Conservation (phyloP, 106 monocot genomes). For the Dendrobium officinale region DNA sequence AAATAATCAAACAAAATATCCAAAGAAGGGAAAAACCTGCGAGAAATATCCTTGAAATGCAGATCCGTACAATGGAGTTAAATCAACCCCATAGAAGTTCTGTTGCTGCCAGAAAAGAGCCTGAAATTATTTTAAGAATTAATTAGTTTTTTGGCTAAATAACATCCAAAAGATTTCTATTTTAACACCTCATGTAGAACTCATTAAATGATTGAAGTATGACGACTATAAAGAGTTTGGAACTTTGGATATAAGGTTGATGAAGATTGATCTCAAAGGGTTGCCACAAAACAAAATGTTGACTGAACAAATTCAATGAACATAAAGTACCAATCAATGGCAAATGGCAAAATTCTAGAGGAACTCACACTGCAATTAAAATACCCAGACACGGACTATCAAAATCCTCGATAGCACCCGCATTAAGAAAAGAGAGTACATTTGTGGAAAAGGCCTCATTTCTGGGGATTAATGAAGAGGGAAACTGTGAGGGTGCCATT, state of each 20-base stretch:
- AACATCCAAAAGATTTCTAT: no score
- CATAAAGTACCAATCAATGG: neutral
- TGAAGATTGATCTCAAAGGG: neutral
- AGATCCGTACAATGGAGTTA: slow-evolving; percentile 74
- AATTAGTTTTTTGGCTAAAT: neutral
- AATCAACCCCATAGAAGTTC: slow-evolving; percentile 91
- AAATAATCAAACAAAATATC: neutral
- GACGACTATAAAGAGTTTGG: neutral
- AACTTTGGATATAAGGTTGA: neutral
- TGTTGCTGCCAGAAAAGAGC: slow-evolving; percentile 99
- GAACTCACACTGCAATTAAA: neutral
- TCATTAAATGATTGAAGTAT: neutral
- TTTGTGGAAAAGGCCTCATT: neutral
- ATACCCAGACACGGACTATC: neutral
- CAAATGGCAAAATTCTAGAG: neutral
- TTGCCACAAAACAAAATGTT: neutral
- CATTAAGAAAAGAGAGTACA: neutral
- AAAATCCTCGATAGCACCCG: neutral
- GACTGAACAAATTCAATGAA: neutral
- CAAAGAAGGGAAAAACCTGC: slow-evolving; percentile 42
- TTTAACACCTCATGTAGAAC: neutral
- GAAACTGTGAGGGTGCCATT: neutral
- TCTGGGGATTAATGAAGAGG: neutral
- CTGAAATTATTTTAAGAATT: slow-evolving; percentile 21
- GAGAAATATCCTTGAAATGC: slow-evolving; percentile 94